Evolutionary conservation across 768 basidiomycete species (phyloP), one percentile per base, ranked within the genome.

Genomic region (Strobilomyces echinocephalus): DNA sequence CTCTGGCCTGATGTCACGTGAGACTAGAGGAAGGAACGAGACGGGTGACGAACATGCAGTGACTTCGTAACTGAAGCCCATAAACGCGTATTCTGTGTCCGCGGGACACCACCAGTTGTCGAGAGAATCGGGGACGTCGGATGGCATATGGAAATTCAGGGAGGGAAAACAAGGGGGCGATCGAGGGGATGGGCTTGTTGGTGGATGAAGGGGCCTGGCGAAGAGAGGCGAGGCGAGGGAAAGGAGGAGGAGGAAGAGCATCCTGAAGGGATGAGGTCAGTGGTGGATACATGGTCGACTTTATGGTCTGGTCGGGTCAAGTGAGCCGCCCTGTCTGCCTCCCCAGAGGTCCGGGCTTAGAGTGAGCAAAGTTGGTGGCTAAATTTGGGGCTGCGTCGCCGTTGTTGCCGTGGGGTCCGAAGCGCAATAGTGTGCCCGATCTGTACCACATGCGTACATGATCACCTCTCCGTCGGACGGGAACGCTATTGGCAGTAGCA

Each of bases 31-130:
- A 20, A 16, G 12, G 41, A 8, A 38, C 16, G 34, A 38, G 5
- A 1, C 14, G 49, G 68, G 24, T 24, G 24, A 24, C 80, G 47
- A 59, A 85, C 86, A 88, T 14, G 71, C 74, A 38, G 82, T 79
- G 20, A 89, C 75, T 61, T 87, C 87, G 58, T 90, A 90, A 64
- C 85, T 85, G 67, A 90, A 85, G 0, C 87, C 88, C 46, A 89
- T 69, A 63, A 90, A 90, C 0, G 79, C 88, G 59, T 87, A 89
- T 63, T 90, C 88, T 0, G 78, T 80, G 50, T 71, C 68, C 34
- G 70, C 63, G 52, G 78, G 65, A 63, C 88, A 90, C 88, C 87
- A 85, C 83, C 83, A 85, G 49, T 74, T 71, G 9, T 70, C 68
- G 35, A 74, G 51, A 2, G 77, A 76, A 1, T 66, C 53, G 0